Evolutionary conservation across 2,329 filamentous ascomycete genomes (phyloP).

Genomic region (Alternaria burnsii): DNA sequence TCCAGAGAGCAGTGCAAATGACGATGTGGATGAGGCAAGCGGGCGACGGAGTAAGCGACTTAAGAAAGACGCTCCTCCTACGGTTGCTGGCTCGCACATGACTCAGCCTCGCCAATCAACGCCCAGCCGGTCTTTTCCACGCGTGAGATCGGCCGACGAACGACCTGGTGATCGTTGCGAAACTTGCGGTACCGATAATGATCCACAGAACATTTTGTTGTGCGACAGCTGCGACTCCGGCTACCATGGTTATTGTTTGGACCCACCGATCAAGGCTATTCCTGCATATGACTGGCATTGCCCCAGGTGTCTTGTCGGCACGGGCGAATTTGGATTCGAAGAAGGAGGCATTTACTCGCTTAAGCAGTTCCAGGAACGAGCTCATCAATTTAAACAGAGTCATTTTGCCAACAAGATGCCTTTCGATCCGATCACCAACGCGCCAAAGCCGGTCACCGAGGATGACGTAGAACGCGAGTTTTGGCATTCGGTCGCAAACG

Average conservation of each 20-base stretch:
- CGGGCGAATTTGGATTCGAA: slow-evolving; percentile 96
- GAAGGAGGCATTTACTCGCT: slow-evolving; percentile 96
- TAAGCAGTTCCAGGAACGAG: slow-evolving; percentile 95
- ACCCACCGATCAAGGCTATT: slow-evolving; percentile 79
- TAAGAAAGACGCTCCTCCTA: slow-evolving; percentile 80
- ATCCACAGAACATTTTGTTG: slow-evolving; percentile 73
- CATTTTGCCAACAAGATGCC: slow-evolving; percentile 94
- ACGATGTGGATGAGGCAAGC: slow-evolving; percentile 58
- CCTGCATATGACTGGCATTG: slow-evolving; percentile 96
- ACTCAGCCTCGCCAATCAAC: slow-evolving; percentile 86
- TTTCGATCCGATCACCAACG: slow-evolving; percentile 83
- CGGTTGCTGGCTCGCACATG: slow-evolving; percentile 96
- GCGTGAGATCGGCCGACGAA: slow-evolving; percentile 62
- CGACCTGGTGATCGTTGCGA: slow-evolving; percentile 79
- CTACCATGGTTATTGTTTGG: slow-evolving; percentile 87
- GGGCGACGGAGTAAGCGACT: slow-evolving; percentile 87
- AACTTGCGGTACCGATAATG: slow-evolving; percentile 81
- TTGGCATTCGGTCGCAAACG: slow-evolving; percentile 91
- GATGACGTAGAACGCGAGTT: slow-evolving; percentile 97
- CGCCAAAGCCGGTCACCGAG: slow-evolving; percentile 82
- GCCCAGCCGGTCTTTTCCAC: slow-evolving; percentile 65
- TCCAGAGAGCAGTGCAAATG: slow-evolving; percentile 67
- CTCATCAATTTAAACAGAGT: slow-evolving; percentile 90
- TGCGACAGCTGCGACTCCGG: slow-evolving; percentile 94
- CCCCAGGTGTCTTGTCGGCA: slow-evolving; percentile 91